Evolutionary conservation across 129 eudicot genomes (phyloP).

Genomic region (Lonicera japonica): DNA sequence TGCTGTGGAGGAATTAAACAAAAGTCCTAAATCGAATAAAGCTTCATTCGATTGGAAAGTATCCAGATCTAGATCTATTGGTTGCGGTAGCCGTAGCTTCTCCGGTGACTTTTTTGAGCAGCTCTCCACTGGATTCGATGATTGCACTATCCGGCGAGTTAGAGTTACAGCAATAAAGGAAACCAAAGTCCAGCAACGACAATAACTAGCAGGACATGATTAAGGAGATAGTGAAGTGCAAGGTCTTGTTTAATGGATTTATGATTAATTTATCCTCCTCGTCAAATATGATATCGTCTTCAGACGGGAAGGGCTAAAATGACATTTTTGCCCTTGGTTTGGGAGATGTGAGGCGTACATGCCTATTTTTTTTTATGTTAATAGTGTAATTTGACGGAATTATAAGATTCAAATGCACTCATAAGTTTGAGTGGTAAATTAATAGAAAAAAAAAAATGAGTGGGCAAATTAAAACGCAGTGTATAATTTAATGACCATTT

Average conservation of each 20-base stretch:
- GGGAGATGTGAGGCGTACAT: too few species aligned
- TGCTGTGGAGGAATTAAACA: conserved; percentile 46
- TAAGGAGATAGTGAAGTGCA: conserved; percentile 69
- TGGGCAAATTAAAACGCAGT: too few species aligned
- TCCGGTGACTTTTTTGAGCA: conserved; percentile 91
- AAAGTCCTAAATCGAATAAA: conserved; percentile 40
- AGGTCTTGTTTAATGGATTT: conserved; percentile 80
- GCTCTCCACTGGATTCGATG: conserved; percentile 87
- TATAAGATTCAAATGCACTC: too few species aligned
- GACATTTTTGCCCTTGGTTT: too few species aligned
- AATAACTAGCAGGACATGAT: conserved; percentile 38
- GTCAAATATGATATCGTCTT: conserved; percentile 47
- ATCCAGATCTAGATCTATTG: conserved; percentile 91
- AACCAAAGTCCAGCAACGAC: conserved; percentile 22
- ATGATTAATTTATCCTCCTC: conserved; percentile 73
- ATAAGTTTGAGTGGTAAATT: too few species aligned
- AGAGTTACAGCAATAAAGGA: conserved; percentile 78
- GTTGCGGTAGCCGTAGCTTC: conserved; percentile 94
- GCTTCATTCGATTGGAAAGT: conserved; percentile 60
- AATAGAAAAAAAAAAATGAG: too few species aligned
- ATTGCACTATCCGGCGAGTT: conserved; percentile 86
- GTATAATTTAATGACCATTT: too few species aligned
- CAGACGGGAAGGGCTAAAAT: too few species aligned
- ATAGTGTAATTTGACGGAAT: too few species aligned
- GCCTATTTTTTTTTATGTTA: too few species aligned